Evolutionary conservation across 257 asterid species (phyloP), one percentile per base, ranked within the genome.

Genomic region (Craterostigma plantagineum): DNA sequence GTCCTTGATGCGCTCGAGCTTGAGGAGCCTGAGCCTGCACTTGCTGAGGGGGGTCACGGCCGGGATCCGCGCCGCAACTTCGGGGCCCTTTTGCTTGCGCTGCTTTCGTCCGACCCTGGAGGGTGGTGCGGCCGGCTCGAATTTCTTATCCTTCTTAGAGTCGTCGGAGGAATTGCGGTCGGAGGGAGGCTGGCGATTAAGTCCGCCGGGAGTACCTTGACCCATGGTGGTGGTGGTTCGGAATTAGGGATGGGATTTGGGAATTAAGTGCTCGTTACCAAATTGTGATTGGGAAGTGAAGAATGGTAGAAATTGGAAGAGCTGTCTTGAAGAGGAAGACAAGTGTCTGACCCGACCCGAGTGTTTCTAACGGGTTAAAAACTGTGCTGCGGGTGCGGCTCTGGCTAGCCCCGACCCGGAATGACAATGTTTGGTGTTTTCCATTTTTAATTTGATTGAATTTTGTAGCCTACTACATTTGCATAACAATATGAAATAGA

Each of bases 141-240:
- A 77, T 37, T 77, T 77, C 56, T 77, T 77, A 18, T 77, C 85
- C 55, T 77, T 77, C 44, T 77, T 77, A 46, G 73, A 81, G 13
- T 67, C 79, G 11, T 77, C 81, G 35, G 30, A 23, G 4, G 66
- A 63, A 42, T 68, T 77, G 4, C 74, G 64, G 46, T 77, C 81
- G 1, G 73, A 73, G 9, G 85, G 84, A 6, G 17, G 66, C 10
- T 70, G 81, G 33, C 85, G 63, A 45, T 74, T 68, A 11, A 77
- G 60, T 16, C 91, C 84, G 18, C 91, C 85, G 35, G 91, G 84
- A 4, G 85, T 56, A 3, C 91, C 91, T 42, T 77, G 91, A 39
- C 91, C 85, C 91, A 77, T 75, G 12, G 43, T 23, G 30, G 30
- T 23, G 30, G 8, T 8, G 7, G 56, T 43, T 18, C 4, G 13